Base-by-base conservation (phyloP, 768 basidiomycete species). In the Strobilomyces echinocephalus region DNA sequence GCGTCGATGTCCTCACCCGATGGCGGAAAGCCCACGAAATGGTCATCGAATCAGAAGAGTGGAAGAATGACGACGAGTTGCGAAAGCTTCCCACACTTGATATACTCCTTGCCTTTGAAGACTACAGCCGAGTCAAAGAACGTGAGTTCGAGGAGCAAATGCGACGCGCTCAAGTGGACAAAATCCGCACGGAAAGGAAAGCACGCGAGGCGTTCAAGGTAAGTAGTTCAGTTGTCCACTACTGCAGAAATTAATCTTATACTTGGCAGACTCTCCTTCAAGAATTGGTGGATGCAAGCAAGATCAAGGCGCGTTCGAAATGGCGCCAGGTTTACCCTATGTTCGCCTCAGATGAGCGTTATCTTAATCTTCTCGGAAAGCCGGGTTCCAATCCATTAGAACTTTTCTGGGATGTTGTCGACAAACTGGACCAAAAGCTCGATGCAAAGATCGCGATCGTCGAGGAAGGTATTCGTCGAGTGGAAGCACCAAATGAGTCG, bases 361-460 rank as follows among this genome's bases (percentile, higher is more conserved):
- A 98, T 72, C 76, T 87, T 40, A 77, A 80, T 55, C 83, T 98
- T 70, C 83, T 98, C 16, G 95, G 97, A 15, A 90, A 88, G 61
- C 90, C 91, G 8, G 97, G 97, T 14, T 95, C 93, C 2, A 94
- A 90, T 60, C 95, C 95, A 1, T 78, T 99, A 30, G 97, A 99
- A 63, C 79, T 98, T 5, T 98, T 97, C 72, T 97, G 94, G 92
- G 95, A 98, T 69, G 67, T 79, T 10, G 87, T 97, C 42, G 97
- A 99, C 69, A 77, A 75, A 39, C 78, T 97, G 3, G 94, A 93
- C 63, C 90, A 94, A 65, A 80, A 84, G 58, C 79, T 95, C 16
- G 92, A 94, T 56, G 78, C 79, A 18, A 90, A 90, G 64, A 84
- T 90, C 16, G 77, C 77, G n/a, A 63, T 81, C 30, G 82, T 88